Evolutionary conservation across 768 basidiomycete species (phyloP).

Genomic region (Phlebiopsis flavidoalba): DNA sequence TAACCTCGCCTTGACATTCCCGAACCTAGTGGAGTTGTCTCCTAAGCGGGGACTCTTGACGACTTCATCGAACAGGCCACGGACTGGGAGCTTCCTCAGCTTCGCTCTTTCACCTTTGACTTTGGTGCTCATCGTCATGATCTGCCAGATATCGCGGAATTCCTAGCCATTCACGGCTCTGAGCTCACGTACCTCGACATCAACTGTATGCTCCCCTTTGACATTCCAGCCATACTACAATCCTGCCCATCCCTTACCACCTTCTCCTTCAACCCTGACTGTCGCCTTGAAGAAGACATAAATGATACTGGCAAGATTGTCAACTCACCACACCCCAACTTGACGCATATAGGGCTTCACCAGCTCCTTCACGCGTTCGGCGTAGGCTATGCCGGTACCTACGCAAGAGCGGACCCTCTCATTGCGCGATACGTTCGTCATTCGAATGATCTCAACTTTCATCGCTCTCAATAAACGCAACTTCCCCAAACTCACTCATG

Average conservation of each 20-base stretch:
- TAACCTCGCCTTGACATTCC: conserved; percentile 48
- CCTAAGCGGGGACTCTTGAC: conserved; percentile 52
- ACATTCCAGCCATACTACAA: conserved; percentile 56
- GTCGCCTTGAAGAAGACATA: conserved; percentile 42
- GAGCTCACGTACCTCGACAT: conserved; percentile 62
- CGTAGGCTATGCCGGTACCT: conserved; percentile 45
- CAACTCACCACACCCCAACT: conserved; percentile 48
- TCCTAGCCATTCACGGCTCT: conserved; percentile 55
- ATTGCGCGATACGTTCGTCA: conserved; percentile 36
- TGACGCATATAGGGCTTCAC: conserved; percentile 63
- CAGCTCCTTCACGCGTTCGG: conserved; percentile 68
- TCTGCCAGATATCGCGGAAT: conserved; percentile 53
- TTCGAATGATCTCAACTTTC: conserved; percentile 65
- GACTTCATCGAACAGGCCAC: conserved; percentile 67
- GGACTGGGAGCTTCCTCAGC: conserved; percentile 61
- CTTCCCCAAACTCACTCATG: conserved; percentile 57
- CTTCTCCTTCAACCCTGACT: conserved; percentile 73
- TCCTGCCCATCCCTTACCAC: conserved; percentile 57
- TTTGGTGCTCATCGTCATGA: conserved; percentile 40
- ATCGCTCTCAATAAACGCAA: conserved; percentile 44
- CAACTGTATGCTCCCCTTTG: conserved; percentile 49
- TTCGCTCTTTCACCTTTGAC: conserved; percentile 55
- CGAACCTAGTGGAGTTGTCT: conserved; percentile 56
- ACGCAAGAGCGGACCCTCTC: conserved; percentile 37
- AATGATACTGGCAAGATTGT: conserved; percentile 33